These are phyloP conservation scores for Tolypocladium inflatum DNA, from an alignment of 2,329 filamentous ascomycete species.

Conservation along the genomic window DNA sequence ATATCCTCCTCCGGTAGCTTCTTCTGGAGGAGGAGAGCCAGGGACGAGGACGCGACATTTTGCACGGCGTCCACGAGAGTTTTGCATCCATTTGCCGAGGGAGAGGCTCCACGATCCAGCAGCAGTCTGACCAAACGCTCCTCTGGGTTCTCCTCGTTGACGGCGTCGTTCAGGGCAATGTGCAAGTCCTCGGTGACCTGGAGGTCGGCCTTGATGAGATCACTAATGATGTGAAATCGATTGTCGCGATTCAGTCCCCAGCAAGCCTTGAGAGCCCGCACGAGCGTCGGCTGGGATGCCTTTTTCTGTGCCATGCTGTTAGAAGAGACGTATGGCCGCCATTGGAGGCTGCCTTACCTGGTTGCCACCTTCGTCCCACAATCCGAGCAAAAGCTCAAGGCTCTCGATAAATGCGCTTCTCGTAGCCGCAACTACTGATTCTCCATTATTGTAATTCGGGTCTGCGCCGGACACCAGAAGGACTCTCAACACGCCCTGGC, in stretches of 20 bases:
- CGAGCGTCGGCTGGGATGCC: constrained; percentile 36
- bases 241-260: constrained; percentile 40
- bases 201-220: constrained; percentile 43
- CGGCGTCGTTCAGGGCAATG: constrained; percentile 37
- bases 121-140: constrained; percentile 36
- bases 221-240: constrained; percentile 36
- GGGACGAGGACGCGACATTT: constrained; percentile 24
- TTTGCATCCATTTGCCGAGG: constrained; percentile 40
- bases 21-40: constrained; percentile 32
- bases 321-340: neutral
- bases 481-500: constrained; percentile 37
- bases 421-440: constrained; percentile 45
- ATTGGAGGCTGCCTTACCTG: constrained; percentile 23
- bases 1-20: constrained; percentile 33
- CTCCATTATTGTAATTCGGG: constrained; percentile 44
- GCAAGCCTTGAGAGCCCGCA: constrained; percentile 41
- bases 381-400: constrained; percentile 40
- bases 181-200: constrained; percentile 39
- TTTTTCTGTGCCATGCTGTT: constrained; percentile 24
- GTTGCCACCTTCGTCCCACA: constrained; percentile 28
- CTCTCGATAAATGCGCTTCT: constrained; percentile 39
- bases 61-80: constrained; percentile 39
- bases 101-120: constrained; percentile 41
- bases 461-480: constrained; percentile 44
- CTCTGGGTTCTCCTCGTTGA: constrained; percentile 44